Conservation (phyloP, 768 basidiomycete species). For the Candolleomyces aberdarensis region DNA sequence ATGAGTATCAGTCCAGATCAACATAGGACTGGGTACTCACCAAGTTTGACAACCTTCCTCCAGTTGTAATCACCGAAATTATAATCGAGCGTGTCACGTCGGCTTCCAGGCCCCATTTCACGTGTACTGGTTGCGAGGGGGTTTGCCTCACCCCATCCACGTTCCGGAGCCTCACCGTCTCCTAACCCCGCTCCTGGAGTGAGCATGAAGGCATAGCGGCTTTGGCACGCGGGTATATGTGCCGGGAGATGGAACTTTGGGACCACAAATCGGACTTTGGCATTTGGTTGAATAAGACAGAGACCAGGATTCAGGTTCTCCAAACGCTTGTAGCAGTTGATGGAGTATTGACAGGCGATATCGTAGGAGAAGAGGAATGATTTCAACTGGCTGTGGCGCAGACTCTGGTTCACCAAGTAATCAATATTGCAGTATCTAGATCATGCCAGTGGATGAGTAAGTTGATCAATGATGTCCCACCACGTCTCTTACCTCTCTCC, state of each 20-base stretch:
- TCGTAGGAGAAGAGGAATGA: constrained; percentile 26
- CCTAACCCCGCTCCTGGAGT: constrained; percentile 23
- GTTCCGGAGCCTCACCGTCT: constrained; percentile 34
- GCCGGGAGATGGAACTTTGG: constrained; percentile 26
- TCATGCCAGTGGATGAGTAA: background rate
- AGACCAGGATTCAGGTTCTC: background rate
- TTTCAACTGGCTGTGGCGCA: background rate
- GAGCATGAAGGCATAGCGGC: constrained; percentile 20
- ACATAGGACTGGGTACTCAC: background rate
- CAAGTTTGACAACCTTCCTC: constrained; percentile 19
- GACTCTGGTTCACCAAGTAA: constrained; percentile 17
- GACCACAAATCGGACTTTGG: constrained; percentile 4
- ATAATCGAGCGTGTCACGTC: constrained; percentile 23
- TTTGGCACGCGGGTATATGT: constrained; percentile 22
- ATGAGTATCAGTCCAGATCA: background rate
- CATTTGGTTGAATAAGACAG: background rate
- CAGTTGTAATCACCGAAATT: constrained; percentile 28
- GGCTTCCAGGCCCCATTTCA: constrained; percentile 35
- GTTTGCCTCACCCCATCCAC: constrained; percentile 28
- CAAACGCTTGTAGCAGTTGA: constrained; percentile 4
- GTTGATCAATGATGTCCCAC: no score
- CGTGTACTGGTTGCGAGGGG: constrained; percentile 23
- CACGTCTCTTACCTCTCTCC: constrained; percentile 20
- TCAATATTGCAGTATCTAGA: constrained; percentile 28
- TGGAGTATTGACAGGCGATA: constrained; percentile 23